Percentiles rank a stretch among this genome's conserved stretches.
These are phyloP conservation scores for Acephala macrosclerotiorum DNA, from an alignment of 2,329 filamentous ascomycete genomes.

Conservation along the genomic window DNA sequence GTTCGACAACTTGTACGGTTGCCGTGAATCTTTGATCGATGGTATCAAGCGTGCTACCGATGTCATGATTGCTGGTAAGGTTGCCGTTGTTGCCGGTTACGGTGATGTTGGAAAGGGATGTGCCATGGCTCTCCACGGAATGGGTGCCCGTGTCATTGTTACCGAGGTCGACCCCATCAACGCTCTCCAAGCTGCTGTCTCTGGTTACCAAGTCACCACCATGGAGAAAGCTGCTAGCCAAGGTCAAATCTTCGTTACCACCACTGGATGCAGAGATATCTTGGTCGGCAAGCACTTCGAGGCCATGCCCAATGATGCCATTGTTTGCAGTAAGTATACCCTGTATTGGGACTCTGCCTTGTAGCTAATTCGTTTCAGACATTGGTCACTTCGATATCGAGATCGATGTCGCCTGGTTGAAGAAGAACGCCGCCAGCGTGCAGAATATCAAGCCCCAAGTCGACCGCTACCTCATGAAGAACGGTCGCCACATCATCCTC, in stretches of 20 bases:
- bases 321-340: slow-evolving; percentile 84
- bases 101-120: slow-evolving; percentile 99
- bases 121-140: slow-evolving; percentile 91
- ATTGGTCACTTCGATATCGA: slow-evolving; percentile 99
- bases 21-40: slow-evolving; percentile 97
- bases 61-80: slow-evolving; percentile 99
- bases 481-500: slow-evolving; percentile 96
- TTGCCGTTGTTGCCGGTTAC: slow-evolving; percentile 96
- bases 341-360: slow-evolving; percentile 8
- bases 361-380: slow-evolving; percentile 57
- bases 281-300: slow-evolving; percentile 92
- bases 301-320: slow-evolving; percentile 95
- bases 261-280: slow-evolving; percentile 98
- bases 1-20: slow-evolving; percentile 99
- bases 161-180: slow-evolving; percentile 99
- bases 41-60: slow-evolving; percentile 99
- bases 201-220: slow-evolving; percentile 94
- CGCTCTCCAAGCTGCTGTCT: slow-evolving; percentile 97
- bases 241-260: slow-evolving; percentile 99
- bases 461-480: slow-evolving; percentile 95
- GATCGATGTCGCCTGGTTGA: slow-evolving; percentile 99
- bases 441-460: slow-evolving; percentile 99
- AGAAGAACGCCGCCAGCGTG: slow-evolving; percentile 91
- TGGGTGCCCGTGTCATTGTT: slow-evolving; percentile 96
- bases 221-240: slow-evolving; percentile 93